Evolutionary conservation across 1,284 basidiomycete species (phyloP).

Genomic region (Cryptococcus sp.): DNA sequence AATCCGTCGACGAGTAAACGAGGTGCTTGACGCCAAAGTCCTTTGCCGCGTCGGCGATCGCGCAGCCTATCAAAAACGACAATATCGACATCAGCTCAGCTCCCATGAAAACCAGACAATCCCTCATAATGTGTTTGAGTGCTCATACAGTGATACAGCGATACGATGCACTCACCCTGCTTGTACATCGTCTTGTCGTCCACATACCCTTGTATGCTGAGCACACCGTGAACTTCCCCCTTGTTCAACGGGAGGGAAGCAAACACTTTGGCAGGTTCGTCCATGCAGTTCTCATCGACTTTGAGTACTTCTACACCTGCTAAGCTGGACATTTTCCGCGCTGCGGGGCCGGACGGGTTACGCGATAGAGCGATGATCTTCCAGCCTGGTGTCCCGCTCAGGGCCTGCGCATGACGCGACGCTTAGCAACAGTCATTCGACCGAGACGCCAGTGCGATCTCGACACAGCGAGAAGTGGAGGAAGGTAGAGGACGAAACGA

Average conservation of each 20-base stretch:
- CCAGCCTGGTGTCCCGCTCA: constrained; percentile 16
- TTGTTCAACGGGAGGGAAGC: constrained; percentile 13
- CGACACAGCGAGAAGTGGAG: neutral
- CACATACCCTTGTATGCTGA: constrained; percentile 31
- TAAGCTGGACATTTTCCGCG: constrained; percentile 17
- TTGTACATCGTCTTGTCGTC: constrained; percentile 17
- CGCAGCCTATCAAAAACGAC: constrained; percentile 36
- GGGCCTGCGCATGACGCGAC: constrained; percentile 14
- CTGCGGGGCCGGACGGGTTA: constrained; percentile 15
- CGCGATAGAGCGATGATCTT: constrained; percentile 29
- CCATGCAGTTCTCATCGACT: constrained; percentile 22
- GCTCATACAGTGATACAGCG: neutral
- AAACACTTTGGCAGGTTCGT: constrained; percentile 26
- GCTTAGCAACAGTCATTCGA: neutral
- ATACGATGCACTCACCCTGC: constrained; percentile 25
- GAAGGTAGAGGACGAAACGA: neutral
- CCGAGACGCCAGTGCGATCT: neutral
- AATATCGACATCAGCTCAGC: too few relatives aligned
- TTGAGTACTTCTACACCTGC: constrained; percentile 26
- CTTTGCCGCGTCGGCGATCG: constrained; percentile 52
- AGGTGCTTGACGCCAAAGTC: constrained; percentile 53
- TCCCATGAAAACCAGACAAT: too few relatives aligned
- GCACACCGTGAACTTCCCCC: constrained; percentile 32
- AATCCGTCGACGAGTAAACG: constrained; percentile 45
- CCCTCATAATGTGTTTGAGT: neutral